Percentiles rank a stretch among this genome's conserved stretches.
These are phyloP conservation scores for Podila horticola DNA, from an alignment of 192 early-diverging fungal species.

Conservation along the genomic window DNA sequence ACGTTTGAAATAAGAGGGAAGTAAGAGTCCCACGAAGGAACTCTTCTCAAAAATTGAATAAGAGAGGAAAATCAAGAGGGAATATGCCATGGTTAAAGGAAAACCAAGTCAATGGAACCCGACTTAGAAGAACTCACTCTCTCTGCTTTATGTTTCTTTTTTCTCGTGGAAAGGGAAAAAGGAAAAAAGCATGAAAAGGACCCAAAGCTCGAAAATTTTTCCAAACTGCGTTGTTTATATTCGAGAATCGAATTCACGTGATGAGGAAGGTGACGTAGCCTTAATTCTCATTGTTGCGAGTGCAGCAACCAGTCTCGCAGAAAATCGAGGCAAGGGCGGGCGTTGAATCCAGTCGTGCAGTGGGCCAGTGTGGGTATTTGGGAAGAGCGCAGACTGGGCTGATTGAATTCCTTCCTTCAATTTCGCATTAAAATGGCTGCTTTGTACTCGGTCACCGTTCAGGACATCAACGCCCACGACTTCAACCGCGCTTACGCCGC, in stretches of 20 bases:
- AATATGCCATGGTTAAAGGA: background rate
- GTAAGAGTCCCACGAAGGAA: background rate
- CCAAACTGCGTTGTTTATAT: no score
- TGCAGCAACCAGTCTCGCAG: no score
- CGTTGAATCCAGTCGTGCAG: background rate
- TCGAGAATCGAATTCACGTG: no score
- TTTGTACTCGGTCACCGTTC: conserved; percentile 82
- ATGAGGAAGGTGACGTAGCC: no score
- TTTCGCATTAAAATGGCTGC: conserved; percentile 49
- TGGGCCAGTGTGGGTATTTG: background rate
- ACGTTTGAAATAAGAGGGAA: background rate
- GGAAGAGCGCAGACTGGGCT: no score
- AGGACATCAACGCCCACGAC: conserved; percentile 95
- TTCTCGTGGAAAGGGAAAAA: no score
- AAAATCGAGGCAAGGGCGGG: background rate
- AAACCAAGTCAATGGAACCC: no score
- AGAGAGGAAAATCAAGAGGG: background rate
- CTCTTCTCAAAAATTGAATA: background rate
- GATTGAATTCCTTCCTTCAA: conserved; percentile 35
- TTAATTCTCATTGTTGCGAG: no score
- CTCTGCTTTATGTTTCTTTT: no score
- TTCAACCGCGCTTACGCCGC: conserved; percentile 99
- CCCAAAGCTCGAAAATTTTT: no score
- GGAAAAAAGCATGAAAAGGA: background rate
- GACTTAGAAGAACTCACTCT: no score